Evolutionary conservation across 768 basidiomycete genomes (phyloP).

Genomic region (Leccinum broughii): DNA sequence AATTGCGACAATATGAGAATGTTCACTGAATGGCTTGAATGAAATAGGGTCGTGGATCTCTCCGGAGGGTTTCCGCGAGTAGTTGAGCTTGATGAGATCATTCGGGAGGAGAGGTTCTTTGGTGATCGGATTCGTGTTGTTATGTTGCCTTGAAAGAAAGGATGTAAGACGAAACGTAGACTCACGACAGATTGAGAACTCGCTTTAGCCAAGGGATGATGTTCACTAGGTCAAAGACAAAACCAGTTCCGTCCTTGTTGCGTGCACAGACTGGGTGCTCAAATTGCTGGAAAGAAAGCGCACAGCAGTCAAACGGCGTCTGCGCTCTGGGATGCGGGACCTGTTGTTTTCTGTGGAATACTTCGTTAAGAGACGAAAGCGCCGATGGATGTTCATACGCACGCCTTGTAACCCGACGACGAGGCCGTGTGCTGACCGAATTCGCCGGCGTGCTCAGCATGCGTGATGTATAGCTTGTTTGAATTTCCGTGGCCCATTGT

Average conservation of each 20-base stretch:
- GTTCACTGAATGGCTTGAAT: constrained; percentile 96
- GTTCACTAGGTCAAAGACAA: constrained; percentile 87
- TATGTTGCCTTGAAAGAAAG: constrained; percentile 59
- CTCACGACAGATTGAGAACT: constrained; percentile 27
- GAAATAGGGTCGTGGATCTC: constrained; percentile 95
- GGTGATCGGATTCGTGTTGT: constrained; percentile 78
- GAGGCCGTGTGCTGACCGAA: constrained; percentile 83
- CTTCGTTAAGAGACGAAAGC: constrained; percentile 3
- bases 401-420: constrained; percentile 73
- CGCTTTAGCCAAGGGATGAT: constrained; percentile 95
- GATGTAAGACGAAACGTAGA: constrained; percentile 12
- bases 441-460: constrained; percentile 80
- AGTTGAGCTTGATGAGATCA: constrained; percentile 78
- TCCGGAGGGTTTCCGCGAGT: constrained; percentile 80
- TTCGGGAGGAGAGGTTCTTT: constrained; percentile 68
- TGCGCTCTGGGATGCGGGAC: constrained; percentile 61
- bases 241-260: constrained; percentile 76
- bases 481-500: constrained; percentile 85
- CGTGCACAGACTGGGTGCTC: constrained; percentile 84
- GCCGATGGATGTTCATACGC: constrained; percentile 27
- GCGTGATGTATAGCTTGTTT: constrained; percentile 85
- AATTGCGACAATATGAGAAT: constrained; percentile 92
- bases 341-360: constrained; percentile 56
- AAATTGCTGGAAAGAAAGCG: constrained; percentile 89
- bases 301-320: constrained; percentile 90